phyloP scores from a whole-genome alignment of 2,329 filamentous ascomycete species.

The Colletotrichum eremochloae region DNA sequence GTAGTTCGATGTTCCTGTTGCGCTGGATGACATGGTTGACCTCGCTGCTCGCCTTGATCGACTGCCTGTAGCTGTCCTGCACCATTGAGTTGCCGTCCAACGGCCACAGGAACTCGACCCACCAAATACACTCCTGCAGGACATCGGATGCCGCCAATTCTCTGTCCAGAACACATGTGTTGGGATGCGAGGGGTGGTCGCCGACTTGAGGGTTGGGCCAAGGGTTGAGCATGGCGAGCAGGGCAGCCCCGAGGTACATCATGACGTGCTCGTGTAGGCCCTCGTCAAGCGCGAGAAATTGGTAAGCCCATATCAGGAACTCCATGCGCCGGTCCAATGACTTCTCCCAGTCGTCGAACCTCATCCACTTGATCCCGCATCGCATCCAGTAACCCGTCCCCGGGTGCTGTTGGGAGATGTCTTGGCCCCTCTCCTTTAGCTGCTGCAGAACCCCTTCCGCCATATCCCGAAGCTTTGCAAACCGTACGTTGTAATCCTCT shows the following conservation, averaged over 20 bases:
- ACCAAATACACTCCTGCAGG: constrained; percentile 35
- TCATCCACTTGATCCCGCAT: constrained; percentile 4
- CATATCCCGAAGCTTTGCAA: background rate
- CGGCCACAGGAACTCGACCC: constrained; percentile 32
- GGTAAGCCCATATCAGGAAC: constrained; percentile 23
- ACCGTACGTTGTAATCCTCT: background rate
- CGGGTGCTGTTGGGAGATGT: constrained; percentile 8
- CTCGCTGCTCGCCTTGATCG: background rate
- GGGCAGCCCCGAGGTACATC: constrained; percentile 17
- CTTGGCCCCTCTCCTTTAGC: background rate
- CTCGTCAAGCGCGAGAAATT: constrained; percentile 28
- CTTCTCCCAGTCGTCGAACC: constrained; percentile 5
- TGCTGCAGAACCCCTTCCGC: background rate
- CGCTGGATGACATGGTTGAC: constrained; percentile 8
- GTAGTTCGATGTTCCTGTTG: constrained; percentile 19
- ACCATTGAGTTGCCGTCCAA: background rate
- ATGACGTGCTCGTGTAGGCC: constrained; percentile 35
- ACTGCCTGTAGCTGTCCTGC: background rate
- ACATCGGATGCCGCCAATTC: constrained; percentile 16
- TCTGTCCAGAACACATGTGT: background rate
- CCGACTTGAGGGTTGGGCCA: background rate
- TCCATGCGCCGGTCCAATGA: constrained; percentile 10
- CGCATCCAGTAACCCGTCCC: background rate
- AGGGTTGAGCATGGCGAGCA: constrained; percentile 38
- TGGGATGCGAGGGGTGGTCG: constrained; percentile 19